Conservation (phyloP, 257 asterid species). For the Solanum sejunctum region DNA sequence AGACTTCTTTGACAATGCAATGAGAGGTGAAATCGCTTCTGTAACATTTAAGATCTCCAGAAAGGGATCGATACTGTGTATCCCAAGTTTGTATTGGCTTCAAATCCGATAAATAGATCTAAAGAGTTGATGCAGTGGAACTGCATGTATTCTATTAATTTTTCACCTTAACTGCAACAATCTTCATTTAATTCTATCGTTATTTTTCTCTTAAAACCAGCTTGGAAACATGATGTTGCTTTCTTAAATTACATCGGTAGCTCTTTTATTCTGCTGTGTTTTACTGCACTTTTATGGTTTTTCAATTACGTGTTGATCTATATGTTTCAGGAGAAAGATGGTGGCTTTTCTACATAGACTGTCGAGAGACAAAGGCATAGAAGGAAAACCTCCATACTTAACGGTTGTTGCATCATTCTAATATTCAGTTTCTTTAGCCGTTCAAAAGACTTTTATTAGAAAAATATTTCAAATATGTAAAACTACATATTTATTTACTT, state of each 20-base stretch:
- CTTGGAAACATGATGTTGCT: not conserved
- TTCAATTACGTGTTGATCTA: not conserved
- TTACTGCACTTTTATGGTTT: not conserved
- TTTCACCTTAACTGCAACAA: not conserved
- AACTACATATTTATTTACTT: not conserved
- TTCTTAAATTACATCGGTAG: not conserved
- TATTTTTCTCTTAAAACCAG: not conserved
- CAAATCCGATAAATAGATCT: not conserved
- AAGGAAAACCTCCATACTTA: conserved; percentile 62
- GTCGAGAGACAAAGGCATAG: conserved; percentile 32
- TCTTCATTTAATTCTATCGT: not conserved
- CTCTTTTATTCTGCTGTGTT: not conserved
- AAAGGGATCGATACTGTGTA: not conserved
- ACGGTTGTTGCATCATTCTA: conserved; percentile 20
- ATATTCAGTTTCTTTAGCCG: not conserved
- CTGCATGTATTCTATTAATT: not conserved
- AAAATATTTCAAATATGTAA: not conserved
- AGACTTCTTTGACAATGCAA: too few relatives aligned
- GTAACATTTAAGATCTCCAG: not conserved
- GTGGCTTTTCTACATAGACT: conserved; percentile 59
- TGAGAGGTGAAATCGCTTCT: too few relatives aligned
- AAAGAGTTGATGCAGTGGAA: not conserved
- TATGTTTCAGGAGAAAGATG: conserved; percentile 54
- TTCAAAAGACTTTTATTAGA: not conserved
- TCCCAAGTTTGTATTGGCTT: not conserved